phyloP scores from a whole-genome alignment of 345 rosid genomes.

The Hypericum androsaemum region DNA sequence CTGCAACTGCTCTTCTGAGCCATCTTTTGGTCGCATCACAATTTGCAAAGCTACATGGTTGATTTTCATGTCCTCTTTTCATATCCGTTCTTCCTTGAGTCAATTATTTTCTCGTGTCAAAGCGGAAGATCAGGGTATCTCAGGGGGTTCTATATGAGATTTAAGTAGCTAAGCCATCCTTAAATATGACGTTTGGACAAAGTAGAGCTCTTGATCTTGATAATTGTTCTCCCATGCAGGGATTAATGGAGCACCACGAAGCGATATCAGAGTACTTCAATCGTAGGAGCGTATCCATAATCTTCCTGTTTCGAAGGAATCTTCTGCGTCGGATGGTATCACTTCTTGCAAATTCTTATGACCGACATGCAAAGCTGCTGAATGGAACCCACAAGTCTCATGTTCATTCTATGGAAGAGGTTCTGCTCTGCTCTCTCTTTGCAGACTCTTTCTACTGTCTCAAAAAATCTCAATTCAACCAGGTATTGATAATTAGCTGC shows the following conservation, averaged over 20 bases:
- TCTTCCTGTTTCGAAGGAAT: slow-evolving; percentile 74
- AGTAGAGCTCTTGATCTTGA: no score
- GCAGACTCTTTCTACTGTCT: not conserved
- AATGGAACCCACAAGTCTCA: slow-evolving; percentile 97
- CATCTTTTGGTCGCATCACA: no score
- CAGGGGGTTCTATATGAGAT: no score
- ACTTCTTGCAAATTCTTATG: slow-evolving; percentile 72
- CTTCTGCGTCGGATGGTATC: slow-evolving; percentile 82
- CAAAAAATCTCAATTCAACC: not conserved
- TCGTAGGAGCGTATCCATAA: slow-evolving; percentile 59
- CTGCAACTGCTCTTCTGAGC: no score
- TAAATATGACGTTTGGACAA: no score
- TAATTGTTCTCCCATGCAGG: slow-evolving; percentile 29
- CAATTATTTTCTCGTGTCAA: no score
- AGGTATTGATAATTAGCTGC: slow-evolving; percentile 8
- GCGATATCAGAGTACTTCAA: slow-evolving; percentile 72
- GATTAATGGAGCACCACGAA: slow-evolving; percentile 58
- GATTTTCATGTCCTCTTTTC: no score
- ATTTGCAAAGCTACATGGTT: no score
- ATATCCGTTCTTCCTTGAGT: no score
- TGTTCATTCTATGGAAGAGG: slow-evolving; percentile 92
- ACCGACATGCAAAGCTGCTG: slow-evolving; percentile 69
- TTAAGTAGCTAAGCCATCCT: no score
- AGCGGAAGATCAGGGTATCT: no score
- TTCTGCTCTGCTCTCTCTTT: slow-evolving; percentile 10